phyloP scores from a whole-genome alignment of 441 rosid genomes.

The Eugenia klotzschiana region DNA sequence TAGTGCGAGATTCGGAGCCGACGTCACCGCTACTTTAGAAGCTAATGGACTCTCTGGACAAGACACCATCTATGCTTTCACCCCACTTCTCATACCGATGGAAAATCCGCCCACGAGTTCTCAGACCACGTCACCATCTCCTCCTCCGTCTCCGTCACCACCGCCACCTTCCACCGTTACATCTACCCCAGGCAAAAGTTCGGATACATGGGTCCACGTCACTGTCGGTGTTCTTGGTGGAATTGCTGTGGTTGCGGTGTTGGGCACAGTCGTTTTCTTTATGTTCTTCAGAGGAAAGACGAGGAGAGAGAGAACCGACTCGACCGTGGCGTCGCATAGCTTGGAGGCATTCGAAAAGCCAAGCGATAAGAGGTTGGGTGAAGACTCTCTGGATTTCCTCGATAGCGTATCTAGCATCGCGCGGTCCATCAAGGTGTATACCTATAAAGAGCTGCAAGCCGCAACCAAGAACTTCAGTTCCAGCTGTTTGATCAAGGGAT shows the following conservation, averaged over 20 bases:
- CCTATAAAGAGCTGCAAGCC: constrained; percentile 34
- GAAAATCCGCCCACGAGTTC: constrained; percentile 26
- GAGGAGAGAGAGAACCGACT: constrained; percentile 3
- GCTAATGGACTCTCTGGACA: constrained; percentile 32
- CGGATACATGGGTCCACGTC: constrained; percentile 38
- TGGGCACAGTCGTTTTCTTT: constrained; percentile 20
- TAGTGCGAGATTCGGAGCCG: constrained; percentile 29
- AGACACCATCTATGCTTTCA: constrained; percentile 24
- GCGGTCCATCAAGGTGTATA: constrained; percentile 45
- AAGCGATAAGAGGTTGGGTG: constrained; percentile 15
- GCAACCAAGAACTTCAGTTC: constrained; percentile 58
- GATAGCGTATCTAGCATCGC: constrained; percentile 31
- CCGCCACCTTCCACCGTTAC: neutral
- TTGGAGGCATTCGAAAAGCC: constrained; percentile 23
- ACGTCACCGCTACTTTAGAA: constrained; percentile 19
- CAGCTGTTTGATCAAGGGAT: constrained; percentile 31
- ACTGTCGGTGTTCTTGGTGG: constrained; percentile 43
- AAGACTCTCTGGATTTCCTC: constrained; percentile 24
- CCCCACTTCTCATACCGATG: constrained; percentile 50
- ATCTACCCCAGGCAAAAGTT: constrained; percentile 6
- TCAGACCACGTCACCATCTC: constrained; percentile 17
- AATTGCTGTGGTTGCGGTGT: constrained; percentile 12
- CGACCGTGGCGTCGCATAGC: neutral
- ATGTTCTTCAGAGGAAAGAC: neutral
- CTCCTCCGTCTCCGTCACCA: constrained; percentile 11